phyloP scores from a whole-genome alignment of 345 rosid species.

The Populus ilicifolia region DNA sequence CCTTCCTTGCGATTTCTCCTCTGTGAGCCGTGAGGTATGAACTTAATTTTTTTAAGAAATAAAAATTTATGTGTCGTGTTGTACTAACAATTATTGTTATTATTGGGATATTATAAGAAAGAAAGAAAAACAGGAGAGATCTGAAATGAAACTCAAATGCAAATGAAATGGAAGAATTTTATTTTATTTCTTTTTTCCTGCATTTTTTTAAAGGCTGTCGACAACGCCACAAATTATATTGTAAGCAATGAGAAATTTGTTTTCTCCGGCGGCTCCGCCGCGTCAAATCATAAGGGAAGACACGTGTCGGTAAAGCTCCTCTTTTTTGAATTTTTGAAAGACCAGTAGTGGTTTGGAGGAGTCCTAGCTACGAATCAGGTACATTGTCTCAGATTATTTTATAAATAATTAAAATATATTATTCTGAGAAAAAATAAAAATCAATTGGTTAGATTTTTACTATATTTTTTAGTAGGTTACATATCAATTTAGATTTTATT shows the following conservation, averaged over 20 bases:
- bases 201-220: background rate
- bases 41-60: background rate
- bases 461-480: too few species aligned
- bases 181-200: background rate
- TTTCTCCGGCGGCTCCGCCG: constrained; percentile 42
- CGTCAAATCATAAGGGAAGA: constrained; percentile 24
- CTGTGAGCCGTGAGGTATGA: background rate
- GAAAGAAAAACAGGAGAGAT: background rate
- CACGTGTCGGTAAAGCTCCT: constrained; percentile 23
- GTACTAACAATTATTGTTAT: background rate
- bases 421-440: too few species aligned
- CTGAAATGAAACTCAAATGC: constrained; percentile 44
- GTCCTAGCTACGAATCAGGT: too few species aligned
- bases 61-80: background rate
- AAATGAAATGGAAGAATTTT: constrained; percentile 26
- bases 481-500: too few species aligned
- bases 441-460: too few species aligned
- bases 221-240: background rate
- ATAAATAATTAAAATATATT: too few species aligned
- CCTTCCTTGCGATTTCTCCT: background rate
- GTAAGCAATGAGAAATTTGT: constrained; percentile 4
- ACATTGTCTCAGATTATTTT: too few species aligned
- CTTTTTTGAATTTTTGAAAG: background rate
- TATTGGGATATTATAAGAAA: background rate
- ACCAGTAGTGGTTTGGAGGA: too few species aligned